These are phyloP conservation scores for Glutinoglossum americanum DNA, from an alignment of 495 filamentous ascomycete species.

Conservation along the genomic window DNA sequence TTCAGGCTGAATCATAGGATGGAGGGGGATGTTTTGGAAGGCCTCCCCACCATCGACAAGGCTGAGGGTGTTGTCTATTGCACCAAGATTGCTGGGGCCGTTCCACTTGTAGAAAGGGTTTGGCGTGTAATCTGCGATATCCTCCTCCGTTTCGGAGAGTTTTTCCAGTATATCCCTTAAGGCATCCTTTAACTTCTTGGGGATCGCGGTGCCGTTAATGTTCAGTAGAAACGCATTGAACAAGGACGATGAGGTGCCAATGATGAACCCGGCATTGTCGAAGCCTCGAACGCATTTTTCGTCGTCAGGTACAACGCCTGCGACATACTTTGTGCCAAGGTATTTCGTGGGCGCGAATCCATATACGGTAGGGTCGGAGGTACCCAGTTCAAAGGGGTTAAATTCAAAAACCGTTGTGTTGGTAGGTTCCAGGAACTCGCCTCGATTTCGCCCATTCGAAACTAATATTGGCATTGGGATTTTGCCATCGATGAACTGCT, in stretches of 20 bases:
- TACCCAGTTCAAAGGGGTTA: slow-evolving; percentile 74
- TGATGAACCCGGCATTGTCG: slow-evolving; percentile 68
- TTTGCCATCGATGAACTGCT: slow-evolving; percentile 43
- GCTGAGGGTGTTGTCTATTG: slow-evolving; percentile 33
- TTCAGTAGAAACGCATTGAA: slow-evolving; percentile 62
- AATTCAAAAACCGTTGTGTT: slow-evolving; percentile 77
- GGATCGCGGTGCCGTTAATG: slow-evolving; percentile 27
- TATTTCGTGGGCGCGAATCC: slow-evolving; percentile 58
- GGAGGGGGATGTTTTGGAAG: slow-evolving; percentile 67
- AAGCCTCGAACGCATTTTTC: slow-evolving; percentile 55
- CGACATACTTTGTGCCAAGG: slow-evolving; percentile 59
- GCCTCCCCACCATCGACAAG: slow-evolving; percentile 81
- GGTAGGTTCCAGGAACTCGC: slow-evolving; percentile 36
- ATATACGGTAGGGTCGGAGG: slow-evolving; percentile 59
- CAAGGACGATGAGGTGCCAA: slow-evolving; percentile 77
- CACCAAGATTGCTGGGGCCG: slow-evolving; percentile 35
- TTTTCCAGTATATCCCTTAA: slow-evolving; percentile 23
- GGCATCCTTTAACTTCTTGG: slow-evolving; percentile 23
- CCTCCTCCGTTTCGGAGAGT: slow-evolving; percentile 36
- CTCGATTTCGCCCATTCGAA: slow-evolving; percentile 39
- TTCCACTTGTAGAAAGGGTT: slow-evolving; percentile 73
- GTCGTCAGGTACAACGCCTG: slow-evolving; percentile 33
- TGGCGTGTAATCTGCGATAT: slow-evolving; percentile 62
- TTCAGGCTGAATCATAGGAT: slow-evolving; percentile 61
- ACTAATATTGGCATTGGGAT: slow-evolving; percentile 72